Evolutionary conservation across 164 flowering plant genomes (phyloP), one percentile per base, ranked within the genome.

Genomic region (Vitis rupestris): DNA sequence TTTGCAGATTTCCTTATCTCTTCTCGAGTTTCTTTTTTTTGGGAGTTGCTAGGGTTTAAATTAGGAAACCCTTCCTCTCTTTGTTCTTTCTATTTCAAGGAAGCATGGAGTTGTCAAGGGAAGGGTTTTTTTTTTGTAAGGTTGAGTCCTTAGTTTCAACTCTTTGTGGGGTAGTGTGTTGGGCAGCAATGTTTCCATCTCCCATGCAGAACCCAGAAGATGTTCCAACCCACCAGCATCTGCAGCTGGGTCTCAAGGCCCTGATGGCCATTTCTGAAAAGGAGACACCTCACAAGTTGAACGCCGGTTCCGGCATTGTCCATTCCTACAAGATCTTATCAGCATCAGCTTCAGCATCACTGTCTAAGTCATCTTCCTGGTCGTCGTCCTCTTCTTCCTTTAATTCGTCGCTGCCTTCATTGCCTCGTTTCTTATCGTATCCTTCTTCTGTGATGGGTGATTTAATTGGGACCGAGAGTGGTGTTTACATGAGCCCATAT

Each of bases 401-500:
- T 49, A 15, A 55, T 15, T 55, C 9, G 7, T 37, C 44, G 44
- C 44, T 37, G 6, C 50, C 3, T 15, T 52, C 14, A 14, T 16
- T 66, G 30, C 3, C 0, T n/a, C 8, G 29, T 7, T 61, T 47
- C 1, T 62, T 8, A 1, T 56, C 62, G 3, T 70, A 62, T 5
- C 59, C 63, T 50, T 56, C 76, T 1, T 50, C 59, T 1, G 50
- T 9, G 23, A 14, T 62, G 49, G 79, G 65, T 15, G 79, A 76
- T 15, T 11, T 71, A 53, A 63, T 76, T 13, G 79, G 79, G 44
- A 48, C 73, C 0, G 79, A 76, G 23, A 76, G 73, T 52, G 79
- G 76, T 1, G 76, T 65, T 16, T 61, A 54, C 63, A 50, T 65
- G n/a, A 59, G 65, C 70, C 37, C 71, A 10, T 16, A 15, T 8